Evolutionary conservation across 106 monocot genomes (phyloP).

Genomic region (Dioscorea zingiberensis): DNA sequence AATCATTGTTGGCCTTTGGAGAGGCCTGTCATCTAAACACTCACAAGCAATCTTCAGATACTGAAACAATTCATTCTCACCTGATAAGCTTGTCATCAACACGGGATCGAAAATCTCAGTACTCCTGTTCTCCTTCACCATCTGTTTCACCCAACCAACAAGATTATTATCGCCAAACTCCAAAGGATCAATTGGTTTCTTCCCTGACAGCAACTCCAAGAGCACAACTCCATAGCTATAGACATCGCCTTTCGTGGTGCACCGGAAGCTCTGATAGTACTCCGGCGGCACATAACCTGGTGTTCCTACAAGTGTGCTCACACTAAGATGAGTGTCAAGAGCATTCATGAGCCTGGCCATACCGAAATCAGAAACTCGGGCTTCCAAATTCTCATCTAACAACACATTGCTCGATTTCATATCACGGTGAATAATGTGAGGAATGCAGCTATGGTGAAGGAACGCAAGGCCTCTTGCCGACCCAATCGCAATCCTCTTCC

Average conservation of each 20-base stretch:
- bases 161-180: conserved; percentile 79
- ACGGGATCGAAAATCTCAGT: conserved; percentile 55
- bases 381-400: conserved; percentile 54
- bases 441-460: conserved; percentile 79
- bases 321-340: conserved; percentile 74
- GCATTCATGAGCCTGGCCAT: conserved; percentile 78
- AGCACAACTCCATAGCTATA: conserved; percentile 83
- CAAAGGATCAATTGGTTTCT: conserved; percentile 49
- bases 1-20: conserved; percentile 68
- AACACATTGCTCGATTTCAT: conserved; percentile 84
- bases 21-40: conserved; percentile 68
- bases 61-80: conserved; percentile 36
- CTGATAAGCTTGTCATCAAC: conserved; percentile 13
- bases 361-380: conserved; percentile 76
- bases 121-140: conserved; percentile 53
- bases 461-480: conserved; percentile 72
- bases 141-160: conserved; percentile 80
- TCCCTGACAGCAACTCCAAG: conserved; percentile 69
- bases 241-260: conserved; percentile 80
- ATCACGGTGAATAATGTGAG: conserved; percentile 76
- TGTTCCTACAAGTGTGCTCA: conserved; percentile 71
- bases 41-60: conserved; percentile 62
- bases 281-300: conserved; percentile 94
- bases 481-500: conserved; percentile 74
- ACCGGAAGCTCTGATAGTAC: conserved; percentile 90